Base-by-base conservation (phyloP, 179 eudicot genomes). In the Spergularia azorica region DNA sequence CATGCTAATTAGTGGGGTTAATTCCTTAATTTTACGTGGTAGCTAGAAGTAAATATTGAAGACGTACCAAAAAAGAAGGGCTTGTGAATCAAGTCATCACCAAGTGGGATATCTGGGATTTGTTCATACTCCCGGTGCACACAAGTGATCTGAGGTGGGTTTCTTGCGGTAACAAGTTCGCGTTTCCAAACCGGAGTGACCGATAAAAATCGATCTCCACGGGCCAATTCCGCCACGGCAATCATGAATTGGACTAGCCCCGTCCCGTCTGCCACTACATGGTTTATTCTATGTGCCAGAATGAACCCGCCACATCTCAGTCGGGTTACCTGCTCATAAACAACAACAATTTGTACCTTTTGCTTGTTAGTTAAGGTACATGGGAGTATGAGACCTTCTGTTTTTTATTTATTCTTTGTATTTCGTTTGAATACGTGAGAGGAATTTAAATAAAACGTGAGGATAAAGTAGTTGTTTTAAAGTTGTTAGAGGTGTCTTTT, bases 1-100 rank as follows among this genome's bases (percentile, higher is more conserved):
- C 39, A 36, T 36, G 39, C 39, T 36, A 36, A 36, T 26, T 26
- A 26, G 2, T 26, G 32, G 2, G 32, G 32, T 26, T 26, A 26
- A 26, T 26, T 26, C 32, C 32, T 26, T 26, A 26, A 26, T 26
- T 26, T 26, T 26, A 26, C 32, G 32, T 21, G 32, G 32, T 26
- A 26, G 32, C 32, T 26, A 36, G 39, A 0, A 7, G 3, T 21
- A 26, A 15, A 54, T 14, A 7, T 2, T 9, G 15, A 61, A 48
- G 17, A 68, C 79, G 0, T n/a, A 77, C 87, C 87, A 43, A 84
- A 84, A 73, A 84, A 84, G 65, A 84, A 84, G 17, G 84, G 81
- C 50, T 77, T 77, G 59, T 84, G 74, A 16, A 79, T 77, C 74
- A 84, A 20, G 58, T 68, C 67, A 20, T 81, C 79, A 70, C 72